Evolutionary conservation across 345 rosid species (phyloP).

Genomic region (Reutealis trisperma): DNA sequence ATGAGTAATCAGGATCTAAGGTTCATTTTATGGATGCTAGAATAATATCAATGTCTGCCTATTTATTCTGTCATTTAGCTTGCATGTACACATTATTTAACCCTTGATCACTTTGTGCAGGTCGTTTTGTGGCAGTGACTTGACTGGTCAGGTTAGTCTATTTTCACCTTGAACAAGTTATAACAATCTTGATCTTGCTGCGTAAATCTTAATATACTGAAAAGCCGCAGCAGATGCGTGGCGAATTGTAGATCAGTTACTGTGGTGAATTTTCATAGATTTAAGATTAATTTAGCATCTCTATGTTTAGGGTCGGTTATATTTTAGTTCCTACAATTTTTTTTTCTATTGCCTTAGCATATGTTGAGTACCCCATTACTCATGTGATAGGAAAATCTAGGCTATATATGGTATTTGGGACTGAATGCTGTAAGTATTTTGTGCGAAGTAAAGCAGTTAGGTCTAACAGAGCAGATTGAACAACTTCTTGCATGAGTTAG

Average conservation of each 20-base stretch:
- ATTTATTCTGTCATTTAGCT: too few relatives aligned
- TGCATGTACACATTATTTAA: neutral
- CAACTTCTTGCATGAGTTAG: neutral
- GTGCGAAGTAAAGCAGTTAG: neutral
- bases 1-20: too few relatives aligned
- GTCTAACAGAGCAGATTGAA: neutral
- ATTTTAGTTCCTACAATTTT: neutral
- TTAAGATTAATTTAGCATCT: neutral
- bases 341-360: neutral
- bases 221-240: too few relatives aligned
- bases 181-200: neutral
- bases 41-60: too few relatives aligned
- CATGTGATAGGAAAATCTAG: neutral
- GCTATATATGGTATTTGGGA: neutral
- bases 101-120: slow-evolving; percentile 39
- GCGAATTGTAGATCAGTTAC: neutral
- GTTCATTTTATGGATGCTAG: too few relatives aligned
- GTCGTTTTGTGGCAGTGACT: slow-evolving; percentile 64
- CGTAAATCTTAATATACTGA: neutral
- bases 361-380: neutral
- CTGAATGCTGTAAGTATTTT: neutral
- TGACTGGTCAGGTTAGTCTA: slow-evolving; percentile 64
- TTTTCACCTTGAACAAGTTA: slow-evolving; percentile 6
- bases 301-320: neutral
- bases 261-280: neutral